These are phyloP conservation scores for Aureoboletus auriporus DNA, from an alignment of 768 basidiomycete species.

Conservation along the genomic window DNA sequence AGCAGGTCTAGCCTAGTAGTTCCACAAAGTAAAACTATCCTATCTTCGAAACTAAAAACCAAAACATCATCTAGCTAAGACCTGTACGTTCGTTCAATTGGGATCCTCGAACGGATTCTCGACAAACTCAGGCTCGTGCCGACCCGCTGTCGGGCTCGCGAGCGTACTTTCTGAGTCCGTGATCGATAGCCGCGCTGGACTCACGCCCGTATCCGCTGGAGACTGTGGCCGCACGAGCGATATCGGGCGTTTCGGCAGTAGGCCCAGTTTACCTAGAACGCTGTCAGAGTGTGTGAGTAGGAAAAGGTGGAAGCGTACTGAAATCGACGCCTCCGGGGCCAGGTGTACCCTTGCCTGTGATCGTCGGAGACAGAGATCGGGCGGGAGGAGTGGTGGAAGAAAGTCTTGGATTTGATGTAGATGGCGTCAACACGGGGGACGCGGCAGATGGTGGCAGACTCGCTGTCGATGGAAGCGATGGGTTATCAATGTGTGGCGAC, in stretches of 20 bases:
- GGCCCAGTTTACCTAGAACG: constrained; percentile 55
- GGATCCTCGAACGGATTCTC: constrained; percentile 73
- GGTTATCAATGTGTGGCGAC: background rate
- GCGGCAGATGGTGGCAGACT: constrained; percentile 1
- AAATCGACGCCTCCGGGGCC: constrained; percentile 27
- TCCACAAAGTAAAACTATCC: too few species aligned
- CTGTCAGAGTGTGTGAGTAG: background rate
- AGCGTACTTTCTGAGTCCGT: constrained; percentile 14
- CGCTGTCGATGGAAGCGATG: background rate
- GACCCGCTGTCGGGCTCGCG: constrained; percentile 29
- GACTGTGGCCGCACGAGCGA: constrained; percentile 40
- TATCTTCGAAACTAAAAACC: too few species aligned
- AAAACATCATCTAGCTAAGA: background rate
- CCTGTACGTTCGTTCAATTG: background rate
- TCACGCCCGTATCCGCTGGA: constrained; percentile 9
- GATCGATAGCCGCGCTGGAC: constrained; percentile 4
- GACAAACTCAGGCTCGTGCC: constrained; percentile 65
- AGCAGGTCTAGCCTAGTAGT: too few species aligned
- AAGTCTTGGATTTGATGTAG: background rate
- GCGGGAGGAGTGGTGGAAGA: background rate
- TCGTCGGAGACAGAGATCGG: constrained; percentile 11
- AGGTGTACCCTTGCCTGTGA: too few species aligned
- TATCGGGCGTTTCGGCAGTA: constrained; percentile 73
- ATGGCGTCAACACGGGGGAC: constrained; percentile 1
- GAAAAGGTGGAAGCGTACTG: constrained; percentile 19